Evolutionary conservation across 2,329 filamentous ascomycete species (phyloP), one percentile per base, ranked within the genome.

Genomic region (Pezicula rhizophila): DNA sequence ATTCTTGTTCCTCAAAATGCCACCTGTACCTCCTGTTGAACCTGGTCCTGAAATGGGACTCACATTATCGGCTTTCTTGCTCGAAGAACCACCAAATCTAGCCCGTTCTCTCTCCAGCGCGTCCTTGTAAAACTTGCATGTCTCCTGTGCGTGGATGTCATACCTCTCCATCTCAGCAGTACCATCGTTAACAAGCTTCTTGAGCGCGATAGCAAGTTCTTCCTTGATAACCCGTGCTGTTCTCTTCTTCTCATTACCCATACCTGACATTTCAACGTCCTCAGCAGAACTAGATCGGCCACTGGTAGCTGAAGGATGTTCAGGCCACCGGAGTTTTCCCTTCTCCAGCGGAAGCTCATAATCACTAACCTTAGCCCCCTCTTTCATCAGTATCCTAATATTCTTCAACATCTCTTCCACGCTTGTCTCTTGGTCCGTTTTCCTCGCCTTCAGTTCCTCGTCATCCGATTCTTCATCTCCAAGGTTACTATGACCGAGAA

Each of bases 331-430:
- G 5, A 46, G 33, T 12, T 49, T 46, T 11, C 18, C 46, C n/a
- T 50, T 34, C 14, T 41, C 45, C 8, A 5, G 39, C 15, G 57
- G 42, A 26, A 53, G 45, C 42, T 54, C 51, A 45, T 56, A 55
- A 28, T 56, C 50, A 42, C 48, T 49, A 5, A 15, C 26, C 20
- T 47, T 56, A 11, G 54, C 52, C 42, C 60, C 54, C 15, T 60
- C 47, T 23, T 57, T 57, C n/a, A 64, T 57, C 42, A 62, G 56
- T 33, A 64, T 58, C 42, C 66, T 66, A 31, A 70, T 51, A n/a
- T 62, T 57, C 52, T 65, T 55, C 43, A 73, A 65, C 52, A 69
- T 66, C 15, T 63, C 59, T 58, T 70, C 72, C 49, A 74, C 65
- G 52, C 68, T 66, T 15, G 63, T 60, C 58, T 70, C 72, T 48